These are phyloP conservation scores for Mortierella alpina DNA, from an alignment of 192 early-diverging fungal species.

Conservation along the genomic window DNA sequence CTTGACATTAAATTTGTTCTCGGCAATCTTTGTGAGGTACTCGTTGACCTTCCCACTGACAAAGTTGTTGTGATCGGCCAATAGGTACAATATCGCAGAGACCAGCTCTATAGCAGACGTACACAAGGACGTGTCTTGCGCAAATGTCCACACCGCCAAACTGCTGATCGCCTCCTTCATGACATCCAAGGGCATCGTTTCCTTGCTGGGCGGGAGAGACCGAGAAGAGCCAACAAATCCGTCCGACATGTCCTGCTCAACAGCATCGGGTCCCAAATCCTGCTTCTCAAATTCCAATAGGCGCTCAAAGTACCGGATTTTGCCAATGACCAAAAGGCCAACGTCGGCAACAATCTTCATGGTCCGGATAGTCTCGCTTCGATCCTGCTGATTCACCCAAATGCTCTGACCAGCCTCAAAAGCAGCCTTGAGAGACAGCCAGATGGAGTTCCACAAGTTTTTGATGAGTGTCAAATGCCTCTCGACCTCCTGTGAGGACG, in stretches of 20 bases:
- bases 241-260: conserved; percentile 17
- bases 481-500: conserved; percentile 35
- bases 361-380: conserved; percentile 37
- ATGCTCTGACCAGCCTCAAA: conserved; percentile 31
- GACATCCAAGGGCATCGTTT: conserved; percentile 39
- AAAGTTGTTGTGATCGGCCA: conserved; percentile 31
- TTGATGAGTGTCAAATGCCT: conserved; percentile 37
- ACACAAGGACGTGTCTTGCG: conserved; percentile 37
- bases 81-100: conserved; percentile 28
- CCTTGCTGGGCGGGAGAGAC: neutral
- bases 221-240: neutral
- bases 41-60: conserved; percentile 12
- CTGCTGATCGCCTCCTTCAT: conserved; percentile 30
- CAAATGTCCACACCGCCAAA: conserved; percentile 38
- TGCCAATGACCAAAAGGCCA: conserved; percentile 34
- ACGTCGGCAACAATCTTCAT: conserved; percentile 43
- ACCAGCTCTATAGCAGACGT: conserved; percentile 30
- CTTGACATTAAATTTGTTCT: conserved; percentile 17
- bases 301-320: conserved; percentile 46
- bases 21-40: conserved; percentile 23
- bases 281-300: conserved; percentile 47
- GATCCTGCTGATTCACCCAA: conserved; percentile 33
- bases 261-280: conserved; percentile 18
- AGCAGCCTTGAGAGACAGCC: conserved; percentile 36
- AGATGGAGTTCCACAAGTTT: conserved; percentile 44